phyloP scores from a whole-genome alignment of 208 protist genomes.

The Acanthamoeba lenticulata region DNA sequence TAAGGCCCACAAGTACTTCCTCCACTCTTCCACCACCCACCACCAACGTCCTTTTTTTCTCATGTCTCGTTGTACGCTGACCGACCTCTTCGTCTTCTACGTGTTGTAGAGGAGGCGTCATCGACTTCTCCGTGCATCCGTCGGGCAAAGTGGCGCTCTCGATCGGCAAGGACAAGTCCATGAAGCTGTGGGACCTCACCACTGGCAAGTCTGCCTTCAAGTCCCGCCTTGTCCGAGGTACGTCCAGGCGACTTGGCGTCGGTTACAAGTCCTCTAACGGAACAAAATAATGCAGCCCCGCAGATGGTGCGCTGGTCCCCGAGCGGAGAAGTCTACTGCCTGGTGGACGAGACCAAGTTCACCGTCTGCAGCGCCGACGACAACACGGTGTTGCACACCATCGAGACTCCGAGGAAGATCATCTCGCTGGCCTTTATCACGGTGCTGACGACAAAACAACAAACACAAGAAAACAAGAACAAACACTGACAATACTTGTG shows the following conservation, averaged over 20 bases:
- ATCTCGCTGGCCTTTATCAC: slow-evolving; percentile 10
- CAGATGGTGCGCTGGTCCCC: slow-evolving; percentile 43
- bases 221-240: not conserved
- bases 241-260: not conserved
- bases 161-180: slow-evolving; percentile 45
- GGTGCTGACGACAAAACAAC: too few relatives aligned
- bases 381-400: not conserved
- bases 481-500: not conserved
- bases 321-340: not conserved
- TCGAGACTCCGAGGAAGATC: slow-evolving; percentile 16
- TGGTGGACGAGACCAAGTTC: not conserved
- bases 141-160: slow-evolving; percentile 18
- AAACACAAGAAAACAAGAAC: not conserved
- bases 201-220: slow-evolving; percentile 8
- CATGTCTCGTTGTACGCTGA: not conserved
- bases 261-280: not conserved
- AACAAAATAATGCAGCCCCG: not conserved
- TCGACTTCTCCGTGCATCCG: slow-evolving; percentile 37
- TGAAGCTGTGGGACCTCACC: slow-evolving; percentile 49
- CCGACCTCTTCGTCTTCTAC: not conserved
- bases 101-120: not conserved
- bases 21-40: not conserved
- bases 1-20: slow-evolving; percentile 21
- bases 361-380: not conserved
- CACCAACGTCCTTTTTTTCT: not conserved